phyloP scores from a whole-genome alignment of 2,329 filamentous ascomycete genomes.

The Claviceps sp. region DNA sequence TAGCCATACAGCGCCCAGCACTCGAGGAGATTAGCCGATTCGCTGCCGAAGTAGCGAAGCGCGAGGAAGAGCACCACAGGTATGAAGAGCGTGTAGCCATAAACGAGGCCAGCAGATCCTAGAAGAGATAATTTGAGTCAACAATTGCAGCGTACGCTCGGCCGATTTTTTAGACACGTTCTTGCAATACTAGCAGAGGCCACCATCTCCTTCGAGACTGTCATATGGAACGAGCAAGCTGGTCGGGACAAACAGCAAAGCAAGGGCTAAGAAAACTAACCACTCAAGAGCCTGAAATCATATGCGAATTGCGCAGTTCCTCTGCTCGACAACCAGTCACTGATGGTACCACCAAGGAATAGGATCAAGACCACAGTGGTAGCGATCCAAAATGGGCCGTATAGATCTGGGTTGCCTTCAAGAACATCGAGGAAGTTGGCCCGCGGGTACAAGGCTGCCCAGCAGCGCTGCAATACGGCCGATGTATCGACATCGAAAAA shows the following conservation, averaged over 20 bases:
- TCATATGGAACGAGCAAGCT: too few species aligned
- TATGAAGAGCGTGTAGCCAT: constrained; percentile 85
- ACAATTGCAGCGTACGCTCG: background rate
- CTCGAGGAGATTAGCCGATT: constrained; percentile 84
- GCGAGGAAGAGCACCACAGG: constrained; percentile 77
- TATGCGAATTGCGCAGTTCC: constrained; percentile 69
- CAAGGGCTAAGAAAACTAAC: constrained; percentile 28
- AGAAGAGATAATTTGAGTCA: constrained; percentile 1
- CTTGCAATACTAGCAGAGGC: too few species aligned
- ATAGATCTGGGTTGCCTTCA: constrained; percentile 91
- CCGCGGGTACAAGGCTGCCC: constrained; percentile 77
- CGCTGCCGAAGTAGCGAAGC: constrained; percentile 89
- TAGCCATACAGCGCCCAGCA: constrained; percentile 95
- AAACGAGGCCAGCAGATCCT: constrained; percentile 82
- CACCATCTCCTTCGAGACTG: too few species aligned
- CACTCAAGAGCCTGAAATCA: constrained; percentile 80
- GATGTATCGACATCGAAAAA: constrained; percentile 98
- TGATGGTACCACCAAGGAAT: constrained; percentile 91
- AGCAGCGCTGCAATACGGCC: constrained; percentile 76
- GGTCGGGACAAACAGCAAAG: background rate
- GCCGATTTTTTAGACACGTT: too few species aligned
- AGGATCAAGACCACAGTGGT: constrained; percentile 93
- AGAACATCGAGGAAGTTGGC: constrained; percentile 94
- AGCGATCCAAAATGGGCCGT: constrained; percentile 97
- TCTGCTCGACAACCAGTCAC: constrained; percentile 65